Evolutionary conservation across 2,329 filamentous ascomycete genomes (phyloP).

Genomic region (Diaporthe eres): DNA sequence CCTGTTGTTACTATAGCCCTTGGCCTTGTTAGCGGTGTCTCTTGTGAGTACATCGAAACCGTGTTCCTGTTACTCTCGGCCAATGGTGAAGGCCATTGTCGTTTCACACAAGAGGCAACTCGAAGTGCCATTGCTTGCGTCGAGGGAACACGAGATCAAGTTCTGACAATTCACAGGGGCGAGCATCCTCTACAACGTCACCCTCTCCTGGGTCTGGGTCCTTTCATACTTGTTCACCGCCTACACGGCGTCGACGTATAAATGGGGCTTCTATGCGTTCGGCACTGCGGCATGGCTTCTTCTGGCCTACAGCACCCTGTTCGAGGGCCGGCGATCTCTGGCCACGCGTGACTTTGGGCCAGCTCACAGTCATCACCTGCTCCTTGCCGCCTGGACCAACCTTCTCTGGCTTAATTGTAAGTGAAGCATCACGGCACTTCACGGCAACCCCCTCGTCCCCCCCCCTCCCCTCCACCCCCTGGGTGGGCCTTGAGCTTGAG

Average conservation of each 20-base stretch:
- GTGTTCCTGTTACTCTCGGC: background rate
- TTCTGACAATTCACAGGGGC: constrained; percentile 50
- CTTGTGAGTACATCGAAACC: constrained; percentile 52
- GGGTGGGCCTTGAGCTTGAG: too few species aligned
- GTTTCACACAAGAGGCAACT: background rate
- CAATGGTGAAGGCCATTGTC: background rate
- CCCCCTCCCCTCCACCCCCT: too few species aligned
- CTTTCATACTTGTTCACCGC: constrained; percentile 64
- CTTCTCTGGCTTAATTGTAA: constrained; percentile 64
- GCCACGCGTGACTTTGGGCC: constrained; percentile 58
- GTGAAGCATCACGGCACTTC: background rate
- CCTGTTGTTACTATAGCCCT: constrained; percentile 61
- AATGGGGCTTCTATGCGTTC: constrained; percentile 71
- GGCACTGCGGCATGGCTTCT: constrained; percentile 63
- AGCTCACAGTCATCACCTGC: constrained; percentile 57
- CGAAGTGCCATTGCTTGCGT: too few species aligned
- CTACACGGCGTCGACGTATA: constrained; percentile 64
- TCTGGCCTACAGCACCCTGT: constrained; percentile 61
- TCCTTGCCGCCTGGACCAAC: constrained; percentile 63
- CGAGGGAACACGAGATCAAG: background rate
- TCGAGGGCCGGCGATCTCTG: constrained; percentile 52
- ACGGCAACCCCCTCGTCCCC: too few species aligned
- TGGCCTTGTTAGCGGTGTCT: constrained; percentile 65
- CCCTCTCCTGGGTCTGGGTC: constrained; percentile 66
- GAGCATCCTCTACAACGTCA: constrained; percentile 65